phyloP scores from a whole-genome alignment of 2,329 filamentous ascomycete species.

The Colletotrichum gigasporum region DNA sequence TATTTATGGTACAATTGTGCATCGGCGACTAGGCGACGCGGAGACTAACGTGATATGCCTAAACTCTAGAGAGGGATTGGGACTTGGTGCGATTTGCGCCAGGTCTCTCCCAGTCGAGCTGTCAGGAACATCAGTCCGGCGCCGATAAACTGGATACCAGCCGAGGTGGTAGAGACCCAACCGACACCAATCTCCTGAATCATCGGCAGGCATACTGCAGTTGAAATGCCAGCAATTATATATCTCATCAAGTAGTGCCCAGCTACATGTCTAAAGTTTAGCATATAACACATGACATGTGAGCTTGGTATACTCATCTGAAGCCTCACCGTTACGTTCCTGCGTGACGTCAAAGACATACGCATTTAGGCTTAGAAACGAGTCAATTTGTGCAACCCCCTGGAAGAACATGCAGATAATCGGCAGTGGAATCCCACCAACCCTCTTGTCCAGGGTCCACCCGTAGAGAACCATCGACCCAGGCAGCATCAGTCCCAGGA shows the following conservation, averaged over 20 bases:
- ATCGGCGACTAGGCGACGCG: no score
- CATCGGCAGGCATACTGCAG: conserved; percentile 77
- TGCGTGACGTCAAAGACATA: conserved; percentile 89
- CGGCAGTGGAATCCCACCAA: conserved; percentile 66
- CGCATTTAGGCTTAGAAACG: conserved; percentile 79
- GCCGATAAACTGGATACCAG: not conserved
- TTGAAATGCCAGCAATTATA: conserved; percentile 75
- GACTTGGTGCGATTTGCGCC: not conserved
- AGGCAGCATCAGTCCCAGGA: conserved; percentile 67
- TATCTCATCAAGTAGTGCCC: conserved; percentile 85
- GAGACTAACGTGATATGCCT: no score
- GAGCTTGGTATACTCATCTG: not conserved
- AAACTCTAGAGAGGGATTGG: not conserved
- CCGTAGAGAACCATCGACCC: conserved; percentile 71
- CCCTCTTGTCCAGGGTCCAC: conserved; percentile 58
- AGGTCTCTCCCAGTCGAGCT: not conserved
- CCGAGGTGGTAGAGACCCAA: conserved; percentile 78
- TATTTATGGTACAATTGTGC: no score
- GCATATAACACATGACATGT: conserved; percentile 45
- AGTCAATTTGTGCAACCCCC: conserved; percentile 78
- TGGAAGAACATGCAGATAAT: conserved; percentile 80
- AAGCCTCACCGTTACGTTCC: not conserved
- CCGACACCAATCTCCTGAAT: conserved; percentile 79
- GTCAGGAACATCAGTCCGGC: not conserved
- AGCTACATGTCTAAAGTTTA: conserved; percentile 77